phyloP scores from a whole-genome alignment of 2,329 filamentous ascomycete species.

The Verticillium nonalfalfae region DNA sequence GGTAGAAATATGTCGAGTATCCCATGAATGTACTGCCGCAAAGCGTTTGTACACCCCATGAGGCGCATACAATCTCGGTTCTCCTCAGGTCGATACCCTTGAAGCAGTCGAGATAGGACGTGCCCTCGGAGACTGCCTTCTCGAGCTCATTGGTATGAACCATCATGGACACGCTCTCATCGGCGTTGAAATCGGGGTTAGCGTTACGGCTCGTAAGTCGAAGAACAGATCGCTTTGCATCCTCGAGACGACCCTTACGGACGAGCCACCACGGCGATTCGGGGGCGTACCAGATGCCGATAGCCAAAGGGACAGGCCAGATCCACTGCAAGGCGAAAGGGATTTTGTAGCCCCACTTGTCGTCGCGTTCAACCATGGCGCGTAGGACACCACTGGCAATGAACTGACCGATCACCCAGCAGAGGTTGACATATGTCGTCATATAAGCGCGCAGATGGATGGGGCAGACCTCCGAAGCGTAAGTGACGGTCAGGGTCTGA shows the following conservation, averaged over 20 bases:
- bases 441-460: slow-evolving; percentile 41
- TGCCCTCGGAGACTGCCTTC: slow-evolving; percentile 29
- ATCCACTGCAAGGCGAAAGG: slow-evolving; percentile 44
- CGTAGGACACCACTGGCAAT: slow-evolving; percentile 35
- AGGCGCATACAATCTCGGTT: slow-evolving; percentile 34
- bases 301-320: slow-evolving; percentile 37
- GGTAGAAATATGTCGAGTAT: slow-evolving; percentile 32
- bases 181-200: slow-evolving; percentile 25
- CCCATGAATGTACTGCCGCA: slow-evolving; percentile 30
- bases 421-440: slow-evolving; percentile 41
- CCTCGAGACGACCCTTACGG: slow-evolving; percentile 28
- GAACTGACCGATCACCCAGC: slow-evolving; percentile 43
- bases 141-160: slow-evolving; percentile 43
- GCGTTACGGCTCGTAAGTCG: slow-evolving; percentile 27
- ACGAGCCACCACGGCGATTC: slow-evolving; percentile 47
- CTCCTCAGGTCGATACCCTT: slow-evolving; percentile 36
- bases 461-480: slow-evolving; percentile 40
- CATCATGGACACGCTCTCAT: slow-evolving; percentile 44
- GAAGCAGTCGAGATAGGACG: slow-evolving; percentile 40
- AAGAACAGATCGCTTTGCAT: slow-evolving; percentile 29
- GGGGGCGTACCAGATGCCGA: slow-evolving; percentile 35
- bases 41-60: slow-evolving; percentile 32
- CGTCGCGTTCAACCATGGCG: slow-evolving; percentile 26
- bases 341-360: slow-evolving; percentile 39
- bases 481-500: slow-evolving; percentile 38